phyloP scores from a whole-genome alignment of 2,329 filamentous ascomycete genomes.

The Fusarium sp. region DNA sequence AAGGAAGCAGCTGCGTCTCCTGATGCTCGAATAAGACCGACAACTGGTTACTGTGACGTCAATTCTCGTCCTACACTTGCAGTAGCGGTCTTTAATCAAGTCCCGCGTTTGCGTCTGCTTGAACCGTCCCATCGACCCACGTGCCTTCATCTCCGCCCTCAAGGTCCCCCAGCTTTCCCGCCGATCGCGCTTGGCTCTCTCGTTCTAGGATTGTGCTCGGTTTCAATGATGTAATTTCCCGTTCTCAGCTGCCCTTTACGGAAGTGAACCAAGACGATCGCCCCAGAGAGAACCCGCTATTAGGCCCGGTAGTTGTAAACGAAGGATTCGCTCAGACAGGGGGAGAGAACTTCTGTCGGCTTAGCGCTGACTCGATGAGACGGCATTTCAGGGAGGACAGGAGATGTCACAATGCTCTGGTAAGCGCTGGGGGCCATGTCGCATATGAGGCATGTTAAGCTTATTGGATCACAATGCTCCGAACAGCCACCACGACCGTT shows the following conservation, averaged over 20 bases:
- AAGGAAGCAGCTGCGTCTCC: neutral
- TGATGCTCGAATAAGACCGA: neutral
- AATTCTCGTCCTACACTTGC: neutral
- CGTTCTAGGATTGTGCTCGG: neutral
- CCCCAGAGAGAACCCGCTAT: neutral
- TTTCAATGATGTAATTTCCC: conserved; percentile 12
- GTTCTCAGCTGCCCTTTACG: neutral
- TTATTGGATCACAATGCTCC: neutral
- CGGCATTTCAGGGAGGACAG: neutral
- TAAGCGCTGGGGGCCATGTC: neutral
- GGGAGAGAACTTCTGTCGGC: neutral
- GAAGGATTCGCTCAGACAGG: conserved; percentile 5
- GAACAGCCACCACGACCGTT: neutral
- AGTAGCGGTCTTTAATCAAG: neutral
- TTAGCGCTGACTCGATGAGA: neutral
- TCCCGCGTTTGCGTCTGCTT: neutral
- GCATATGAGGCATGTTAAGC: neutral
- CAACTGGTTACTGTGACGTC: conserved; percentile 8
- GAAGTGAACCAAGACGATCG: neutral
- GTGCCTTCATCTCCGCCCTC: conserved; percentile 6
- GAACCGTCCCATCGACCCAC: conserved; percentile 10
- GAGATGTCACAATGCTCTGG: neutral
- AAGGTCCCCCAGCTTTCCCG: neutral
- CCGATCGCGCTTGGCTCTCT: conserved; percentile 22
- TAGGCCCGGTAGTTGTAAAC: neutral